Conservation (phyloP, 257 asterid genomes). For the Primulina huaijiensis region DNA sequence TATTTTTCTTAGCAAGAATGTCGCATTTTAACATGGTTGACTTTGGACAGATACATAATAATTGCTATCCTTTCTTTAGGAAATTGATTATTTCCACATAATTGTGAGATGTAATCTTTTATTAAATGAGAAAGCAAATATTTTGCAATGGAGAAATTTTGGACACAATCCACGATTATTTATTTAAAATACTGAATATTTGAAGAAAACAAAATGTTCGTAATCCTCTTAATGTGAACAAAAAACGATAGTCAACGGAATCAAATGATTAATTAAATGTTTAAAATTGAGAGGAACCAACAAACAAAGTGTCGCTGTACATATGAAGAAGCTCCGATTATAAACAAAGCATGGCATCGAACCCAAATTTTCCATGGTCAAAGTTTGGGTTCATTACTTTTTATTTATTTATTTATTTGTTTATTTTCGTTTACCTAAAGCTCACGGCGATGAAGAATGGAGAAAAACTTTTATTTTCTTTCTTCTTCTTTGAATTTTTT, state of each 20-base stretch:
- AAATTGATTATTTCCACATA: neutral
- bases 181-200: too few species aligned
- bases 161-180: neutral
- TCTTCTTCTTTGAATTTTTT: too few species aligned
- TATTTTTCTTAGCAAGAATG: too few species aligned
- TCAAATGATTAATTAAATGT: neutral
- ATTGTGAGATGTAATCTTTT: neutral
- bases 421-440: conserved; percentile 5
- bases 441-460: too few species aligned
- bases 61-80: neutral
- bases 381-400: neutral
- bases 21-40: too few species aligned
- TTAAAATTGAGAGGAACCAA: neutral
- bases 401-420: neutral
- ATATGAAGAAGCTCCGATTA: neutral
- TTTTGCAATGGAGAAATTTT: neutral
- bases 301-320: neutral
- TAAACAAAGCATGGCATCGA: conserved; percentile 5
- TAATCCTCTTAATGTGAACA: neutral
- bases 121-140: neutral
- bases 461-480: too few species aligned
- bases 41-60: neutral
- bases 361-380: neutral
- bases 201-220: neutral
- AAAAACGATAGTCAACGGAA: neutral